A percentile compares a stretch with the other conserved stretches of the same genome.
Evolutionary conservation across 2,329 filamentous ascomycete species (phyloP).

Genomic region (Byssothecium circinans): DNA sequence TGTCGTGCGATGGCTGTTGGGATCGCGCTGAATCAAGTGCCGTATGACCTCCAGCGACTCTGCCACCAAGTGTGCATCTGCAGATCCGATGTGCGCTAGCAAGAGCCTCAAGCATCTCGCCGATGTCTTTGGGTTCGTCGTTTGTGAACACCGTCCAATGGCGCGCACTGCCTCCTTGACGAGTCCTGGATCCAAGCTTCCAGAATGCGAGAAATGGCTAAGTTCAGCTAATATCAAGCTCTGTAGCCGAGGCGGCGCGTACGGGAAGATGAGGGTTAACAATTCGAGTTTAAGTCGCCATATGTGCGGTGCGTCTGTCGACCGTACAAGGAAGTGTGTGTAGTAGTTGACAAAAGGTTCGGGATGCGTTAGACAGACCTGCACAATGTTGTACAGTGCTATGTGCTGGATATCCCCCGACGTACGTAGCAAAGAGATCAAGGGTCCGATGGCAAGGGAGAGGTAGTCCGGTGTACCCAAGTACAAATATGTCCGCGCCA

Average conservation of each 20-base stretch:
- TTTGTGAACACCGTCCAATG: constrained; percentile 90
- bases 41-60: constrained; percentile 94
- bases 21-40: constrained; percentile 91
- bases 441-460: constrained; percentile 73
- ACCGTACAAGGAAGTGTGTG: constrained; percentile 84
- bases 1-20: constrained; percentile 76
- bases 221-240: constrained; percentile 88
- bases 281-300: constrained; percentile 93
- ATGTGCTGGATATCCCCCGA: constrained; percentile 86
- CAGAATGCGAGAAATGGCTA: constrained; percentile 94
- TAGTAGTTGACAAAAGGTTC: constrained; percentile 83
- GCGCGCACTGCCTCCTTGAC: constrained; percentile 89
- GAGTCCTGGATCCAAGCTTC: constrained; percentile 71
- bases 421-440: constrained; percentile 82
- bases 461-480: constrained; percentile 80
- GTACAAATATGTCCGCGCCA: constrained; percentile 81
- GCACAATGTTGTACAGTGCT: constrained; percentile 90
- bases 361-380: constrained; percentile 78
- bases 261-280: constrained; percentile 85
- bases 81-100: constrained; percentile 81
- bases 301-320: constrained; percentile 75
- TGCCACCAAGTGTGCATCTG: constrained; percentile 84
- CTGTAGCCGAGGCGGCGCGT: constrained; percentile 74
- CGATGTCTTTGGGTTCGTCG: constrained; percentile 51
- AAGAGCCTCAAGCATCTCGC: constrained; percentile 80